Base-by-base conservation (phyloP, 352 stramenopile genomes). In the Pseudoperonospora humuli region DNA sequence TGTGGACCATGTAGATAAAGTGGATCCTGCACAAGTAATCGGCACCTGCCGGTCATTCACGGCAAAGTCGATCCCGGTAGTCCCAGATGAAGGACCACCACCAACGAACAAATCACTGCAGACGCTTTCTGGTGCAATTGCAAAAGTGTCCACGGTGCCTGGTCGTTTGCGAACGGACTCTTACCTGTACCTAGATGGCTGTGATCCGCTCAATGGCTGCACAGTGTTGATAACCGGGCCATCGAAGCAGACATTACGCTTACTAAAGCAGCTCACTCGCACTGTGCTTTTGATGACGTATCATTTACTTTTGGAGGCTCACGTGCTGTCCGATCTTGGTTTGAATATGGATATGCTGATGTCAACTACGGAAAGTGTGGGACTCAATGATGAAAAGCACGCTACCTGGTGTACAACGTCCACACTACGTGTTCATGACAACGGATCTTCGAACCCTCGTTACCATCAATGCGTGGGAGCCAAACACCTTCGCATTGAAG, bases 151-250 rank as follows among this genome's bases (percentile, higher is more conserved):
- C 20, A 33, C 37, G 7, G 47, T 54, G 1, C 57, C 59, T 18
- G 47, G 43, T 26, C 66, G 76, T 7, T 32, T 69, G 13, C 66
- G 71, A 39, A 78, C 63, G 1, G 79, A 91, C 44, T 96, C 83
- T n/a, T 97, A 96, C 54, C 67, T 96, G 21, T 96, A 97, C 55
- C 61, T 98, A 24, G 89, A 98, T 53, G 93, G 95, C 11, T 98
- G 91, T 50, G 91, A 96, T 17, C 92, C 93, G 25, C 57, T 96
- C 14, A 86, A 97, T 47, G 94, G 93, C 23, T 97, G 88, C 45
- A 98, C 93, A 2, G 77, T 98, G 23, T 61, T 98, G 26, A 74
- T 99, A 28, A 86, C 90, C 18, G 95, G 95, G 1, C 84, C 76
- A 19, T 88, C 72, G 37, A 92, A 93, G 37, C 54, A 54, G 18